Evolutionary conservation across 2,329 filamentous ascomycete species (phyloP), one percentile per base, ranked within the genome.

Genomic region (Dryadomyces sulphureus): DNA sequence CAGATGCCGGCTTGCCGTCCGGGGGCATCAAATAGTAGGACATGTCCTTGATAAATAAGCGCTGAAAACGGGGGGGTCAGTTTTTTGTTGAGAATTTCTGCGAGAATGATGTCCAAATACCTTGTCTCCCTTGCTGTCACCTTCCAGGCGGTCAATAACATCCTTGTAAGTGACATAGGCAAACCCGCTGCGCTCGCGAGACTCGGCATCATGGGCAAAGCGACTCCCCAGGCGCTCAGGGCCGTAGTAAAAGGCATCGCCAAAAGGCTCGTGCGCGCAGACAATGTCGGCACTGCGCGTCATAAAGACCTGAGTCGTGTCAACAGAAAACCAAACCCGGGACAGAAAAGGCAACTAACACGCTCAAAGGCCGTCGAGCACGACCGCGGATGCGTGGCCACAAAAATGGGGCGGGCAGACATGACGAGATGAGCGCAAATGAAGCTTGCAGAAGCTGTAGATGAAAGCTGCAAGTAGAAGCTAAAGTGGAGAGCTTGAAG

Each of bases 11-110:
- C 56, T 82, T 74, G 41, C 73, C 70, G 52, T 83, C 68, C 4
- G 86, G 85, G 5, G 88, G 84, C 52, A 94, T 71, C 53, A 95
- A 72, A 63, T 96, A 96, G 65, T 95, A 83, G 47, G 84, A 81
- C 68, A 96, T 98, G 63, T 96, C 92, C 65, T 98, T 98, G 74
- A 98, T 92, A 68, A 96, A 95, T 56, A 94, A 69, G 55, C 90
- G 84, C 69, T 94, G 45, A 5, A 11, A 4, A 8, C 3, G 4
- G 8, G 22, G 35, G 11, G 8, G 39, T 39, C n/a, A 42, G 40
- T 25, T 6, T 9, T 9, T 7, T 11, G 21, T 20, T 2, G 4
- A 32, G 21, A 27, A 17, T 11, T 5, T 6, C 25, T n/a, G n/a
- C n/a, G n/a, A n/a, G n/a, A n/a, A n/a, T n/a, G n/a, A n/a, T n/a